Percentiles rank a stretch among this genome's conserved stretches.
phyloP scores from a whole-genome alignment of 768 basidiomycete species.

The Tricholoma furcatifolium region DNA sequence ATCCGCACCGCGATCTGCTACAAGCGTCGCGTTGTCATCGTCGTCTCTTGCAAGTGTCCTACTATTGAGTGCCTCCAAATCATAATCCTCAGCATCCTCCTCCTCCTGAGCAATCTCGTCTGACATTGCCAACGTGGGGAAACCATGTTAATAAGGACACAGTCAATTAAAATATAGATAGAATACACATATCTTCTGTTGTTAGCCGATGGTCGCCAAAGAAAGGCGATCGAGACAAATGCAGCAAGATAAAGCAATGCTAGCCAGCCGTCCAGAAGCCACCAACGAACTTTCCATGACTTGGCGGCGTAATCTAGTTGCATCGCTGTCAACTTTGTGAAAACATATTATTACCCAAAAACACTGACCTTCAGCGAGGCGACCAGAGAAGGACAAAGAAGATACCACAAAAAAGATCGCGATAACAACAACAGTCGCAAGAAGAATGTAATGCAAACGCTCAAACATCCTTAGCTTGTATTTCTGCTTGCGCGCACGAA shows the following conservation, averaged over 20 bases:
- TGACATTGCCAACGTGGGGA: conserved; percentile 84
- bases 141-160: conserved; percentile 21
- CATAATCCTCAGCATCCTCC: conserved; percentile 91
- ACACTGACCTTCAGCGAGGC: conserved; percentile 79
- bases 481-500: conserved; percentile 81
- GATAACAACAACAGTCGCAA: conserved; percentile 79
- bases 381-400: conserved; percentile 85
- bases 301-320: conserved; percentile 83
- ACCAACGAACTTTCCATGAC: conserved; percentile 91
- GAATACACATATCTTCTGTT: conserved; percentile 73
- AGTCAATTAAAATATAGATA: conserved; percentile 14
- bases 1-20: conserved; percentile 51
- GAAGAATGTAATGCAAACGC: conserved; percentile 79
- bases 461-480: conserved; percentile 91
- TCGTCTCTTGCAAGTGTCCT: conserved; percentile 54
- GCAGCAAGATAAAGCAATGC: conserved; percentile 82
- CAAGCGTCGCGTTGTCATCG: conserved; percentile 72
- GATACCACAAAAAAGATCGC: conserved; percentile 91
- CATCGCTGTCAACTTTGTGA: neutral
- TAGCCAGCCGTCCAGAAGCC: conserved; percentile 94
- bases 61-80: conserved; percentile 70
- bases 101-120: conserved; percentile 96
- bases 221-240: conserved; percentile 78
- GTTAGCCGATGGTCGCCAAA: conserved; percentile 92
- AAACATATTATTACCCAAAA: conserved; percentile 7